Evolutionary conservation across 495 filamentous ascomycete species (phyloP).

Genomic region (Lasiosphaeria miniovina): DNA sequence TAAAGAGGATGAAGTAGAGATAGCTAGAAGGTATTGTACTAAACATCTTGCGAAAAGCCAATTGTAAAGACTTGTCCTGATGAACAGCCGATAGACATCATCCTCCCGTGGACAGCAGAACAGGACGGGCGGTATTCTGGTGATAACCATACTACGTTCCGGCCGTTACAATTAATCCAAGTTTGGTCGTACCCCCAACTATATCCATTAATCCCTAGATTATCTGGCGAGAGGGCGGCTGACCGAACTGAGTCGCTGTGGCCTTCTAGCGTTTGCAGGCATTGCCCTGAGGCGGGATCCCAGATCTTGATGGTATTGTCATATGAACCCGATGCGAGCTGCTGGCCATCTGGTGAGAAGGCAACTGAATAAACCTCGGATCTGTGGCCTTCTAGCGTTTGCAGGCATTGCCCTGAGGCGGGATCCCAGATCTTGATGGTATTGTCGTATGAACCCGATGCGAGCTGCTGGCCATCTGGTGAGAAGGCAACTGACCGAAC

Average conservation of each 20-base stretch:
- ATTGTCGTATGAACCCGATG: too few relatives aligned
- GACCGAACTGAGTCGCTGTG: constrained; percentile 40
- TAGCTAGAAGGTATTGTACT: too few relatives aligned
- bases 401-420: too few relatives aligned
- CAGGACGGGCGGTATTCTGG: constrained; percentile 24
- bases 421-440: constrained; percentile 11
- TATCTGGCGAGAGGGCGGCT: constrained; percentile 15
- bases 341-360: constrained; percentile 38
- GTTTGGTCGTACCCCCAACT: constrained; percentile 14
- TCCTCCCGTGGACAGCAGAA: constrained; percentile 7
- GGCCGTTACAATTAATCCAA: constrained; percentile 24
- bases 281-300: constrained; percentile 86
- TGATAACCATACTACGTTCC: constrained; percentile 27
- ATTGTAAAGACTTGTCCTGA: too few relatives aligned
- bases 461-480: too few relatives aligned
- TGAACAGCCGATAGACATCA: too few relatives aligned
- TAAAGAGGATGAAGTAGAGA: too few relatives aligned
- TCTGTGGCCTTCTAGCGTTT: constrained; percentile 13
- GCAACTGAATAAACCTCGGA: constrained; percentile 4
- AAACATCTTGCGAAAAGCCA: too few relatives aligned
- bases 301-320: constrained; percentile 88
- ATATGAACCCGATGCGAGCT: constrained; percentile 80
- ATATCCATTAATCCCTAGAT: constrained; percentile 6
- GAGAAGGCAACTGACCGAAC: too few relatives aligned
- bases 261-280: constrained; percentile 85